Base-by-base conservation (phyloP, 805 yeast genomes). In the Kazachstania taianensis region DNA sequence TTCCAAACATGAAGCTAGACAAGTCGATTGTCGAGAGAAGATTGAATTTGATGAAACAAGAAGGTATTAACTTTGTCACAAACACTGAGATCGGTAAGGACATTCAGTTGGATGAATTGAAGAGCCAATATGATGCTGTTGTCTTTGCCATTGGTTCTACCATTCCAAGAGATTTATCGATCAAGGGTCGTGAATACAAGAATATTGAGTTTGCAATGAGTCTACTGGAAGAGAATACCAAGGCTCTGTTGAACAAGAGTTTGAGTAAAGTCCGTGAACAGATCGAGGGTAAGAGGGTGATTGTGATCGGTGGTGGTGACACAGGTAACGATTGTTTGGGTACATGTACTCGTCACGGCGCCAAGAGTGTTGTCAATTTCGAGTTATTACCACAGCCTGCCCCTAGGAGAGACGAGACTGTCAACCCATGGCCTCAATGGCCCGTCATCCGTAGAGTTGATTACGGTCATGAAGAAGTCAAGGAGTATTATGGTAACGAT, bases 391-490 rank as follows among this genome's bases (percentile, higher is more conserved):
- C 98, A 40, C 77, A 80, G 50, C 98, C 98, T 44, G 72, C 74
- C 40, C 75, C 96, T 61, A 81, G 87, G 31, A 82, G 77, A 64
- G 96, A 92, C 64, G 24, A 26, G 6, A 12, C 17, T 23, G 23
- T 5, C 13, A 89, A 89, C 65, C 97, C 98, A 62, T 89, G 98
- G 98, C 98, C 98, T 30, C 98, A 89, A 67, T 89, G 97, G 97
- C 97, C 98, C 49, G 73, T 96, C 59, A 75, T 92, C 53, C 89
- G 92, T 81, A 76, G 97, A 55, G 94, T 89, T 41, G 98, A 89
- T 66, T 89, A 89, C 57, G 98, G 98, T 49, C 98, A 89, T 64
- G 72, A 87, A 45, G 98, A 89, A 63, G 97, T 92, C 40, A 73
- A 81, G 41, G 82, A 83, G 33, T 96, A 87, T 62, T 89, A 87